Percentiles rank a stretch among this genome's conserved stretches.
phyloP scores from a whole-genome alignment of 345 rosid genomes.

The Populus euphratica region DNA sequence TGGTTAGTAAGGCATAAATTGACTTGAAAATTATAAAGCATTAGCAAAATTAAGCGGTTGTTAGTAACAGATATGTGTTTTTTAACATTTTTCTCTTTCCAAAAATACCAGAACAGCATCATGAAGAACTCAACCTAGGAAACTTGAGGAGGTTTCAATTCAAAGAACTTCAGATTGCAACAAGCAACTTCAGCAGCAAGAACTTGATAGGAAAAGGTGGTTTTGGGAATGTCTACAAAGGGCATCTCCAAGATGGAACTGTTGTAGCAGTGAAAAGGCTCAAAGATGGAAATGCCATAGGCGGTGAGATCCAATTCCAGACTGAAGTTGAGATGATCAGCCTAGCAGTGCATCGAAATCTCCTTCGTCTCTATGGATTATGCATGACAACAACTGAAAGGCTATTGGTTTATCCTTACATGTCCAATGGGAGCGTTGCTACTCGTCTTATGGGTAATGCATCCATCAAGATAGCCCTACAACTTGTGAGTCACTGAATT shows the following conservation, averaged over 20 bases:
- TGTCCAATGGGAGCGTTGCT: slow-evolving; percentile 96
- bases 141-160: slow-evolving; percentile 81
- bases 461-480: background rate
- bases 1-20: slow-evolving; percentile 42
- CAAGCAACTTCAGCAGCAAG: slow-evolving; percentile 85
- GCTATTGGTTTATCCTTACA: slow-evolving; percentile 86
- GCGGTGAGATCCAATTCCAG: slow-evolving; percentile 84
- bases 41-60: background rate
- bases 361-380: slow-evolving; percentile 75
- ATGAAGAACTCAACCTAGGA: slow-evolving; percentile 69
- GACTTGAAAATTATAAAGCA: background rate
- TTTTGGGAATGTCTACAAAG: slow-evolving; percentile 89
- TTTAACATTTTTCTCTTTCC: background rate
- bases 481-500: background rate
- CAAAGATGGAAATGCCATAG: slow-evolving; percentile 59
- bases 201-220: slow-evolving; percentile 89
- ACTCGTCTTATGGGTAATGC: slow-evolving; percentile 76
- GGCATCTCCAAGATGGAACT: slow-evolving; percentile 71
- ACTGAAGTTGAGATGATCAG: slow-evolving; percentile 95
- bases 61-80: background rate
- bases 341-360: slow-evolving; percentile 85
- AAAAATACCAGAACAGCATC: slow-evolving; percentile 51
- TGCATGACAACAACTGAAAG: slow-evolving; percentile 73
- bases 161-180: slow-evolving; percentile 80
- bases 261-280: slow-evolving; percentile 81